Evolutionary conservation across 768 basidiomycete genomes (phyloP), one percentile per base, ranked within the genome.

Genomic region (Pleurotus salmoneostramineus): DNA sequence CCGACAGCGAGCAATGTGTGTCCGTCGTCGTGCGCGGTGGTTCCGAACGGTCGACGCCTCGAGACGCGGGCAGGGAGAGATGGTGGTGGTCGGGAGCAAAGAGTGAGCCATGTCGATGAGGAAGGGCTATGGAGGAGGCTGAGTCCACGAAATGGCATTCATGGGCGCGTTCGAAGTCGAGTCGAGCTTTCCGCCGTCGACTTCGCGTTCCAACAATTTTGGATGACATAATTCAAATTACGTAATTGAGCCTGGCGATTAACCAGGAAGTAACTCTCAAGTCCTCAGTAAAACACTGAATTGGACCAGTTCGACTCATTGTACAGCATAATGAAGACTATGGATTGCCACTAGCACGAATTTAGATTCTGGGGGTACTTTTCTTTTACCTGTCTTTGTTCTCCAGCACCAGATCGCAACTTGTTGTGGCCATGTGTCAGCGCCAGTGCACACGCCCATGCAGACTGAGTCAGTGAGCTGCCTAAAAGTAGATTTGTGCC

Each of bases 81-180:
- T 27, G 21, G 21, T 27, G 21, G 21, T 27, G 21, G 44, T 45
- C 44, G 10, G 44, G 44, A 15, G n/a, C 14, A 15, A 11, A 11
- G 44, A 15, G 44, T 27, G 21, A 27, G 21, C 21, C 21, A 27
- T 27, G 21, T 27, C 21, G 37, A 21, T 8, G 34, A n/a, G 36
- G 15, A 15, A 6, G 36, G 52, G 52, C 52, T 55, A 55, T 55
- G 52, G 52, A 55, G 52, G 52, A 55, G 40, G 17, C 52, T 42
- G 52, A 43, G 43, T 21, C n/a, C 37, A 32, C 40, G 52, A 42
- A 55, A 55, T 55, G 35, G 52, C 52, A 55, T 55, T 55, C 52
- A 55, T 55, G 52, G 52, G 52, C 52, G 52, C 40, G 52, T 55
- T 43, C 11, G 14, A 17, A 11, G 17, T 11, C 10, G 44, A 17